A percentile compares a stretch with the other conserved stretches of the same genome.
Evolutionary conservation across 2,329 filamentous ascomycete genomes (phyloP).

Genomic region (Amesomyces nigricolor): DNA sequence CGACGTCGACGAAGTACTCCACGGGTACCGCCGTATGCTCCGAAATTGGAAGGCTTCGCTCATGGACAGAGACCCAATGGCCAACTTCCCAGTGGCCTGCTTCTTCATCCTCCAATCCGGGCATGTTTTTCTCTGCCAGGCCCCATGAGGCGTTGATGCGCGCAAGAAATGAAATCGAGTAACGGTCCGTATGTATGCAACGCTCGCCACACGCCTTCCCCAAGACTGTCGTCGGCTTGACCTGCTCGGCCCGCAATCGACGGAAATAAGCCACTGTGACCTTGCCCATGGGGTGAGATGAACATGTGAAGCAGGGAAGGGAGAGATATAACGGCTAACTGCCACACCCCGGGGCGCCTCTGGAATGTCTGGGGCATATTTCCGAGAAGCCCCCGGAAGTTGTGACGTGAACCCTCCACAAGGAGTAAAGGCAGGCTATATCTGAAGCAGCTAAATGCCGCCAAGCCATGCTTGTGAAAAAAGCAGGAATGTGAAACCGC

Average conservation of each 20-base stretch:
- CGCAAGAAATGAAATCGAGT: background rate
- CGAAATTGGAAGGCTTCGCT: conserved; percentile 14
- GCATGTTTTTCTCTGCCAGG: background rate
- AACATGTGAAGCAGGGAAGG: no score
- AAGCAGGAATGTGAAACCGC: no score
- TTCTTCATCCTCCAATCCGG: background rate
- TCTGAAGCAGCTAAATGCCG: no score
- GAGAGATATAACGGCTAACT: no score
- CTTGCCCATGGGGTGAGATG: no score
- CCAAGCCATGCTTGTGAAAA: no score
- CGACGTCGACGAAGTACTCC: conserved; percentile 11
- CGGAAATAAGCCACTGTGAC: background rate
- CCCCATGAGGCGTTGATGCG: conserved; percentile 3
- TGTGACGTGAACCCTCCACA: background rate
- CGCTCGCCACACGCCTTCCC: conserved; percentile 15
- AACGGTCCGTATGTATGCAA: conserved; percentile 11
- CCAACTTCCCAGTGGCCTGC: conserved; percentile 2
- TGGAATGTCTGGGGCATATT: no score
- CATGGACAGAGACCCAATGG: conserved; percentile 15
- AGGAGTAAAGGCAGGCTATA: no score
- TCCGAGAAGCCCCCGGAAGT: no score
- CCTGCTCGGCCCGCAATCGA: background rate
- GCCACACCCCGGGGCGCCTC: no score
- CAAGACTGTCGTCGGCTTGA: background rate
- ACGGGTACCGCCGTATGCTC: conserved; percentile 7